Conservation (phyloP, 768 basidiomycete species). For the Leccinellum albellum region DNA sequence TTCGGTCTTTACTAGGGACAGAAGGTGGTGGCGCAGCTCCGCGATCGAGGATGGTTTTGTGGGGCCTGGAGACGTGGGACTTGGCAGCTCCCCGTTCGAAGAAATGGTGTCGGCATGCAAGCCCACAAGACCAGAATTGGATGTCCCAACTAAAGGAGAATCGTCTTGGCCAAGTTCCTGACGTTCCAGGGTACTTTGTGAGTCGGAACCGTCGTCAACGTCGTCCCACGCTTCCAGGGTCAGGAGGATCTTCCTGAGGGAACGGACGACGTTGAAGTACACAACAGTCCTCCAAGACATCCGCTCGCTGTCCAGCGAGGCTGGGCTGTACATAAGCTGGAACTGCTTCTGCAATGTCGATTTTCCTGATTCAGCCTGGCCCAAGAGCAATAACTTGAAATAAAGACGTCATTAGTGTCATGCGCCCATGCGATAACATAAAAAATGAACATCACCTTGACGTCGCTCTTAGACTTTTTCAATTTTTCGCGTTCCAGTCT, state of each 20-base stretch:
- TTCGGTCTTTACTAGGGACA: constrained; percentile 60
- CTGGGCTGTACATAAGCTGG: constrained; percentile 77
- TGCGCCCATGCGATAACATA: neutral
- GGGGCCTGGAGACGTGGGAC: constrained; percentile 16
- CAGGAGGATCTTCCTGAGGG: constrained; percentile 63
- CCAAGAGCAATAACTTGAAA: constrained; percentile 62
- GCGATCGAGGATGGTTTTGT: constrained; percentile 37
- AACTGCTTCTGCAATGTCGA: constrained; percentile 77
- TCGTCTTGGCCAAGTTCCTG: constrained; percentile 30
- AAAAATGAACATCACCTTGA: constrained; percentile 48
- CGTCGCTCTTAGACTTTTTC: constrained; percentile 66
- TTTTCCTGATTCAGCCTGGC: constrained; percentile 78
- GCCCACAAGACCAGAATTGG: constrained; percentile 9
- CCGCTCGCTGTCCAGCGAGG: constrained; percentile 64
- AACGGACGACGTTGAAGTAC: constrained; percentile 72
- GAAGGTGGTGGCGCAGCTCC: constrained; percentile 55
- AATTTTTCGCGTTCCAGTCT: constrained; percentile 63
- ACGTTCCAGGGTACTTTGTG: constrained; percentile 31
- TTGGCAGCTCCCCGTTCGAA: constrained; percentile 8
- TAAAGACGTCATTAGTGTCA: constrained; percentile 19
- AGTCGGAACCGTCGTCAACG: constrained; percentile 48
- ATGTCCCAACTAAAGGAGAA: constrained; percentile 11
- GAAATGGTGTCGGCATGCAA: constrained; percentile 7
- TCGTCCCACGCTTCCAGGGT: constrained; percentile 64
- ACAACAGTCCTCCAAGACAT: constrained; percentile 70